Evolutionary conservation across 1,139 yeast genomes (phyloP).

Genomic region (Debaryomycetaceae sp.): DNA sequence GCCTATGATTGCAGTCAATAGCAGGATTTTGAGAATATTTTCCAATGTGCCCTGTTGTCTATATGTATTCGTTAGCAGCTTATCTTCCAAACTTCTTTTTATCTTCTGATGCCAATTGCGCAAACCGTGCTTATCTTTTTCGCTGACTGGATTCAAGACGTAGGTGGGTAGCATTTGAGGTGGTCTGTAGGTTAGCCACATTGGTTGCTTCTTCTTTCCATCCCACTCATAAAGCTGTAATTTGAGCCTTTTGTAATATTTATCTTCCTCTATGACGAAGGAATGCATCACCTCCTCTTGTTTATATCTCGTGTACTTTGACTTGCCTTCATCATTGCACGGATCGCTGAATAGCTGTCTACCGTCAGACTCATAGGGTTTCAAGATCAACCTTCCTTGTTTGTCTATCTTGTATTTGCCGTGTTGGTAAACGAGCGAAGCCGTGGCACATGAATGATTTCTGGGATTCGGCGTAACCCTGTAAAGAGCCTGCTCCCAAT

Average conservation of each 20-base stretch:
- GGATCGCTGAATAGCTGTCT: constrained; percentile 30
- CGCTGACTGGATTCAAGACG: constrained; percentile 22
- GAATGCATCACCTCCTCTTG: constrained; percentile 18
- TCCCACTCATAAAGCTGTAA: constrained; percentile 24
- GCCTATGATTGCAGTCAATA: not conserved
- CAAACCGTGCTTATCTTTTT: constrained; percentile 5
- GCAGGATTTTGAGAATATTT: constrained; percentile 2
- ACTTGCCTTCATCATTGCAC: constrained; percentile 15
- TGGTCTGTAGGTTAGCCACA: constrained; percentile 27
- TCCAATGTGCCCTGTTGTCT: not conserved
- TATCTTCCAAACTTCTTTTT: not conserved
- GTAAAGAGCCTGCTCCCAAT: constrained; percentile 29
- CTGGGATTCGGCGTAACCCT: constrained; percentile 20
- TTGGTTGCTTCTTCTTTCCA: constrained; percentile 27
- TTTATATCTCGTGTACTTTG: constrained; percentile 19
- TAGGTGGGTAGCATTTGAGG: constrained; percentile 27
- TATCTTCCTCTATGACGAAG: constrained; percentile 20
- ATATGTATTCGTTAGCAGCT: not conserved
- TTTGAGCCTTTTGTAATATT: constrained; percentile 16
- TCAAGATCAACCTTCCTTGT: constrained; percentile 16
- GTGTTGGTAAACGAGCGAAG: constrained; percentile 29
- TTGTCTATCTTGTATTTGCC: constrained; percentile 18
- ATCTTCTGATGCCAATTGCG: constrained; percentile 5
- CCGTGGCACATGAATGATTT: constrained; percentile 26
- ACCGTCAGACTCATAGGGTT: constrained; percentile 27